Percentiles rank a stretch among this genome's conserved stretches.
Conservation (phyloP, 2,329 filamentous ascomycete species). For the Sporothrix schenckii region DNA sequence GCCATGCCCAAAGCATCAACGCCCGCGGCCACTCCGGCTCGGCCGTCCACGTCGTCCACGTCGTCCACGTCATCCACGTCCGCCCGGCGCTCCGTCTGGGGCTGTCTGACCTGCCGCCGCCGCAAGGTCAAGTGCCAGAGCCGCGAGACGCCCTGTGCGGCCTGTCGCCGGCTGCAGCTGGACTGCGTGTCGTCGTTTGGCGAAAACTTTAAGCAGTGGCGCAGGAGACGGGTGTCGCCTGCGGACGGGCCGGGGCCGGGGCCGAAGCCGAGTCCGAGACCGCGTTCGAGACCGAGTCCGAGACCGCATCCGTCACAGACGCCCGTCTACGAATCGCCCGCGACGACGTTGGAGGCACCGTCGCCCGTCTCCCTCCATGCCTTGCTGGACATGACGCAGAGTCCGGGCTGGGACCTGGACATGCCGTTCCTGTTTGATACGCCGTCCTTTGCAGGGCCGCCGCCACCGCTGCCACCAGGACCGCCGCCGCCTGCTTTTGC, state of each 20-base stretch:
- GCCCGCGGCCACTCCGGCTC: background rate
- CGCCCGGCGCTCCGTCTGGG: constrained; percentile 31
- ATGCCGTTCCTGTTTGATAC: constrained; percentile 3
- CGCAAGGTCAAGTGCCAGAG: constrained; percentile 34
- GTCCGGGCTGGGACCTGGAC: background rate
- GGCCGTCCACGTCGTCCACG: background rate
- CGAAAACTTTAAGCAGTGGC: constrained; percentile 32
- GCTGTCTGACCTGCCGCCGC: constrained; percentile 33
- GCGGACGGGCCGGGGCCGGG: no score
- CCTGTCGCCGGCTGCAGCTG: constrained; percentile 31
- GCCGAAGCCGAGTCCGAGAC: no score
- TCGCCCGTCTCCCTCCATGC: background rate
- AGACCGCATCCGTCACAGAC: background rate
- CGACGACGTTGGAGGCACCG: no score
- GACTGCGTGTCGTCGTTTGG: constrained; percentile 30
- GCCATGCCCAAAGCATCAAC: background rate
- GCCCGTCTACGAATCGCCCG: background rate
- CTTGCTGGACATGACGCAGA: background rate
- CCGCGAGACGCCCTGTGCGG: constrained; percentile 29
- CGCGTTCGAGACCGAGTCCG: no score
- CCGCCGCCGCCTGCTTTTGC: no score
- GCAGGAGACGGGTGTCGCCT: background rate
- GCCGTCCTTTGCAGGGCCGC: background rate
- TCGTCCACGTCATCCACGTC: background rate
- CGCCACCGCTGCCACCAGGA: background rate